Evolutionary conservation across 108 stramenopile genomes (phyloP).

Genomic region (Nannochloropsis gaditana): DNA sequence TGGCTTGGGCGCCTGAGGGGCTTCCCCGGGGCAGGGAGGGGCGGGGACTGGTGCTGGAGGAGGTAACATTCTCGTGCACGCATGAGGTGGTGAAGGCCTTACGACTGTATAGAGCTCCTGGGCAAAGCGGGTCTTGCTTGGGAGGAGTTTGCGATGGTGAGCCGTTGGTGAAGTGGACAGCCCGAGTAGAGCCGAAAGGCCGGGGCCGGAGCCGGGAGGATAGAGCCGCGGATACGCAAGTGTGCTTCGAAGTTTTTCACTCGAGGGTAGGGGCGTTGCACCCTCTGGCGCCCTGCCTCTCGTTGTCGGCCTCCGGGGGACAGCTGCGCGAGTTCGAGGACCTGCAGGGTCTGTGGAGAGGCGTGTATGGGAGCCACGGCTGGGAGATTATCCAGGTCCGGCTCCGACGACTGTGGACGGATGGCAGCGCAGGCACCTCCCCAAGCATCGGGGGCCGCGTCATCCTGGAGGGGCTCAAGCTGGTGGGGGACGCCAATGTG

Average conservation of each 20-base stretch:
- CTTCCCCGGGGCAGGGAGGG: background rate
- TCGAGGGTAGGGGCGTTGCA: background rate
- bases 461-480: background rate
- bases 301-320: background rate
- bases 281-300: background rate
- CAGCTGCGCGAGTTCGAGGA: background rate
- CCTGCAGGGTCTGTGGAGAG: background rate
- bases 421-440: background rate
- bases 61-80: background rate
- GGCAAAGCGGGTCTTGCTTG: background rate
- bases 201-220: background rate
- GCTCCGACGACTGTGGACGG: background rate
- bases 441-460: background rate
- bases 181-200: background rate
- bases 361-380: background rate
- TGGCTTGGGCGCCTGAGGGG: too few relatives aligned
- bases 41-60: background rate
- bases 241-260: background rate
- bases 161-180: background rate
- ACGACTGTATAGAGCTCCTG: background rate
- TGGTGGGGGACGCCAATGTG: background rate
- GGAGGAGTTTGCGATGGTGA: background rate
- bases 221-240: background rate
- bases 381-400: slow-evolving; percentile 11
- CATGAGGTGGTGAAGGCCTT: background rate